phyloP scores from a whole-genome alignment of 148 eudicot genomes.

The Vaccinium darrowii region DNA sequence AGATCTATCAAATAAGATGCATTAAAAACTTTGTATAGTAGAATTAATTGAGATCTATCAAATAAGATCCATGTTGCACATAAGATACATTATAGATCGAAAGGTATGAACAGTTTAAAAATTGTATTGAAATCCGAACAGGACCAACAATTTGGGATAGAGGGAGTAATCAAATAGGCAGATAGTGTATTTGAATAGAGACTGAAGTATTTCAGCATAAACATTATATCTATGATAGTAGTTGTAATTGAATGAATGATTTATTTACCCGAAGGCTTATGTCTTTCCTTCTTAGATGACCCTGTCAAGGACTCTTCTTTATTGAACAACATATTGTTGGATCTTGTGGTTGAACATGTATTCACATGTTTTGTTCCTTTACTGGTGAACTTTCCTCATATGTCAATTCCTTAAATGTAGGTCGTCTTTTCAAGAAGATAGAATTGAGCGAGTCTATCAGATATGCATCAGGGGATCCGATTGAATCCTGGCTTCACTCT shows the following conservation, averaged over 20 bases:
- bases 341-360: neutral
- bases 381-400: conserved; percentile 11
- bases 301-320: neutral
- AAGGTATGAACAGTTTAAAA: too few relatives aligned
- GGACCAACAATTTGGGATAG: too few relatives aligned
- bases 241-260: neutral
- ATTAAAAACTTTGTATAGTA: too few relatives aligned
- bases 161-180: neutral
- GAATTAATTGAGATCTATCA: too few relatives aligned
- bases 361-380: neutral
- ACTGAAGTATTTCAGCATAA: neutral
- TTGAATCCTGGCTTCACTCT: conserved; percentile 87
- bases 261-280: neutral
- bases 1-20: too few relatives aligned
- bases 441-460: conserved; percentile 87
- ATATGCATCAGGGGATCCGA: conserved; percentile 90
- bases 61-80: too few relatives aligned
- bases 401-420: conserved; percentile 38
- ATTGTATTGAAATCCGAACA: too few relatives aligned
- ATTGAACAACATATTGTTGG: neutral
- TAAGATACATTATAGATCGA: too few relatives aligned
- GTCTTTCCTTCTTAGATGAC: neutral
- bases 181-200: neutral
- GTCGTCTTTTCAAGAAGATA: conserved; percentile 80
- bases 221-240: neutral